Conservation (phyloP, 2,329 filamentous ascomycete genomes). For the Dendrostoma leiphaemia region DNA sequence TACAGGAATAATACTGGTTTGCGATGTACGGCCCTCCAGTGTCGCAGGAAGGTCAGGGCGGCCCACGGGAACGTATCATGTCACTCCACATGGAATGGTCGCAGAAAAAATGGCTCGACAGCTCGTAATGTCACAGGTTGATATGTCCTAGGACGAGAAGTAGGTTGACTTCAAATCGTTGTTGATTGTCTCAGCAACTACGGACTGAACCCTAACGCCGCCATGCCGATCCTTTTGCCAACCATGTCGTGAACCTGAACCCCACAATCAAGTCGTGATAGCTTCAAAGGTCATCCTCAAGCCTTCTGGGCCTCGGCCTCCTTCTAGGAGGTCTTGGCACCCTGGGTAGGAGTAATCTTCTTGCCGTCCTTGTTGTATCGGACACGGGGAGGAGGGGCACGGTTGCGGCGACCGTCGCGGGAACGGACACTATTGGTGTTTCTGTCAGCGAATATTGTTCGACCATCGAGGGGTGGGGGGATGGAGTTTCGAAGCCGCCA, state of each 20-base stretch:
- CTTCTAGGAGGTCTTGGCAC: slow-evolving; percentile 58
- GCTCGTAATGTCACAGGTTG: no score
- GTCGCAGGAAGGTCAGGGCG: no score
- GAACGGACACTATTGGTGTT: slow-evolving; percentile 79
- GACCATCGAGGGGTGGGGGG: slow-evolving; percentile 21
- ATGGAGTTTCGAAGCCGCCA: slow-evolving; percentile 27
- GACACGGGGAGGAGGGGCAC: slow-evolving; percentile 93
- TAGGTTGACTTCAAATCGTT: slow-evolving; percentile 11
- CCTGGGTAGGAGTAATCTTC: slow-evolving; percentile 92
- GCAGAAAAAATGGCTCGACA: no score
- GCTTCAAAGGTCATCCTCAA: neutral
- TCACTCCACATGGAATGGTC: neutral
- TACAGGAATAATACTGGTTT: no score
- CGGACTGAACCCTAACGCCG: slow-evolving; percentile 17
- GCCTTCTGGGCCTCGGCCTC: neutral
- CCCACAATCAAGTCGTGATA: neutral
- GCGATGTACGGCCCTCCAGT: no score
- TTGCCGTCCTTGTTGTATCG: slow-evolving; percentile 99
- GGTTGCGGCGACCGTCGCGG: slow-evolving; percentile 95
- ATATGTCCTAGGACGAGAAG: no score
- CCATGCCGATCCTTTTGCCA: slow-evolving; percentile 12
- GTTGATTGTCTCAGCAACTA: slow-evolving; percentile 18
- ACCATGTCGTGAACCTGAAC: neutral
- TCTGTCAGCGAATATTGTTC: slow-evolving; percentile 39
- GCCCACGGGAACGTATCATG: neutral